Conservation (phyloP, 805 yeast genomes). For the Lipomyces yamadae region DNA sequence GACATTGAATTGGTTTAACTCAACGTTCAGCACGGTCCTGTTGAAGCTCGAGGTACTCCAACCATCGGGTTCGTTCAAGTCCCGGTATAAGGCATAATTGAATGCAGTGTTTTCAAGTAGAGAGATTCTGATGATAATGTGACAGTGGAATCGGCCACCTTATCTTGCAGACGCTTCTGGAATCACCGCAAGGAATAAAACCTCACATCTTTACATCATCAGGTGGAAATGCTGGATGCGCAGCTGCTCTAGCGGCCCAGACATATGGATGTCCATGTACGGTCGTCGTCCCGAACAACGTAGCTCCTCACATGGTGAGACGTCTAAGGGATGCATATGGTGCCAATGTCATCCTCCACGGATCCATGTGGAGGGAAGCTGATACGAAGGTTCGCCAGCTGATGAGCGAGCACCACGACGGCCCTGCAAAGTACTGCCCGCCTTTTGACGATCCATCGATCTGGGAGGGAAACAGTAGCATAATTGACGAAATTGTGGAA, state of each 20-base stretch:
- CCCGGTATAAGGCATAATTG: constrained; percentile 51
- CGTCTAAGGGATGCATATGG: constrained; percentile 53
- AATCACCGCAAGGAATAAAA: constrained; percentile 35
- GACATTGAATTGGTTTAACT: not conserved
- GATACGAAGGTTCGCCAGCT: constrained; percentile 76
- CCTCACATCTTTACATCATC: constrained; percentile 76
- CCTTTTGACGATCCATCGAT: constrained; percentile 93
- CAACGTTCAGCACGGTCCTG: constrained; percentile 54
- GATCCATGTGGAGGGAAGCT: constrained; percentile 80
- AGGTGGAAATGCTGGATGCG: constrained; percentile 97
- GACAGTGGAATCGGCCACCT: constrained; percentile 81
- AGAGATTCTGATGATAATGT: not conserved
- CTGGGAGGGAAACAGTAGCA: constrained; percentile 94
- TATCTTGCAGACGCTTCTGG: constrained; percentile 53
- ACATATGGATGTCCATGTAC: constrained; percentile 60
- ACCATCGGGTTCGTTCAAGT: constrained; percentile 91
- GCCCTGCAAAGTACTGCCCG: constrained; percentile 83
- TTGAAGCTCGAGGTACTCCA: constrained; percentile 84
- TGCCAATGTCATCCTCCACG: constrained; percentile 62
- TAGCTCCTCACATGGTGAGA: constrained; percentile 54
- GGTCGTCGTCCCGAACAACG: constrained; percentile 62
- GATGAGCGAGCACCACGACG: constrained; percentile 68
- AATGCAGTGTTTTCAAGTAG: not conserved
- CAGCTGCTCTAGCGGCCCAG: constrained; percentile 87
- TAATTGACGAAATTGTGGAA: constrained; percentile 83